Evolutionary conservation across 202 grass and related monocot species (phyloP), one percentile per base, ranked within the genome.

Genomic region (Schoenoplectus triqueter): DNA sequence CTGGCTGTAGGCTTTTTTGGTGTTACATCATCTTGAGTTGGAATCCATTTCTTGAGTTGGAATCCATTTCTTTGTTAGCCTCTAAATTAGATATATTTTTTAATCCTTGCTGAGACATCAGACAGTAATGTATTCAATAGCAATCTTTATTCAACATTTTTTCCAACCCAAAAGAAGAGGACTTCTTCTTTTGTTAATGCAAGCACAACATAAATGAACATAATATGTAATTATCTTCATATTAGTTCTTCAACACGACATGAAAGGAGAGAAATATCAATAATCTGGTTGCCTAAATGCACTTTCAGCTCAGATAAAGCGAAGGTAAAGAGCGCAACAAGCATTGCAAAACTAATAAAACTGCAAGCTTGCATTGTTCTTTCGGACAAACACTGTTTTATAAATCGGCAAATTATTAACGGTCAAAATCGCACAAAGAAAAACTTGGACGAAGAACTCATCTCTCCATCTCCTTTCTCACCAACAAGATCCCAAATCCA

Each of bases 381-480:
- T 91, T 61, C 92, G 76, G n/a, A 87, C 21, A 82, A 97, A 91
- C 73, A 97, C 80, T 68, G 92, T 92, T 82, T 87, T 86, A 57
- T 97, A 97, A 57, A 94, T 70, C 15, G 92, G 92, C 47, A 97
- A 73, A 81, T 89, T 92, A 13, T 65, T 86, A 6, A 78, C 71
- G 5, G 78, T 88, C 50, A 90, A 67, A 55, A 92, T 20, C 5
- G 20, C 90, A 39, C 88, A 94, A 15, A 91, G 59, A 77, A 90
- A 17, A 55, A 85, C 0, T 64, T 97, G 94, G 80, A 86, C 68
- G 21, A 80, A 85, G 85, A 89, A 83, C 51, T 14, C 68, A 82
- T 85, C 73, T 9, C 60, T 13, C 66, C 56, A 31, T 72, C 69
- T 42, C 31, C 2, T 39, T 39, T 84, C 55, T 61, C 65, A 20